Percentiles rank a stretch among this genome's conserved stretches.
phyloP scores from a whole-genome alignment of 1,284 basidiomycete species.

The Puccinia horiana region DNA sequence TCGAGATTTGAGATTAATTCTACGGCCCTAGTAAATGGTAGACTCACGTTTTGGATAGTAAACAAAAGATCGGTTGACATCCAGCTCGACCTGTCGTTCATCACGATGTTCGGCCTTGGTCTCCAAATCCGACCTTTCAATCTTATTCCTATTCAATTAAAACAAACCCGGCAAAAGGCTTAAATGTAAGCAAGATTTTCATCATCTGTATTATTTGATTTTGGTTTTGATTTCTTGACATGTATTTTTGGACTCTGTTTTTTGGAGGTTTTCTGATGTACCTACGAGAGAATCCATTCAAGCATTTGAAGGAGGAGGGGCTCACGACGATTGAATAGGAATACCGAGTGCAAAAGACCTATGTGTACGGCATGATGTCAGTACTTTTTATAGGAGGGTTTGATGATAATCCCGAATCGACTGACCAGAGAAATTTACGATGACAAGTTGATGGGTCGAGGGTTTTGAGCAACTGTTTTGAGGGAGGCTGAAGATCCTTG shows the following conservation, averaged over 20 bases:
- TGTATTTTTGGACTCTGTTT: background rate
- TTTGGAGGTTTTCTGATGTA: background rate
- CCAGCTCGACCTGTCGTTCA: constrained; percentile 55
- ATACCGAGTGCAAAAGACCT: constrained; percentile 22
- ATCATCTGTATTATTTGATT: background rate
- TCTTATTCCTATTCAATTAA: background rate
- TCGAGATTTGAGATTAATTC: background rate
- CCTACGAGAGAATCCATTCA: constrained; percentile 4
- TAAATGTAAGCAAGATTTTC: background rate
- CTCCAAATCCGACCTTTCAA: background rate
- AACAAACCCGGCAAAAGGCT: background rate
- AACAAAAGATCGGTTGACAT: constrained; percentile 55
- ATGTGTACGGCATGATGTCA: background rate
- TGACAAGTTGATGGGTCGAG: background rate
- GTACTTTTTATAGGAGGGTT: background rate
- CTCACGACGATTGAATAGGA: constrained; percentile 13
- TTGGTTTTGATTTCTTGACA: background rate
- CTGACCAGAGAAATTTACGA: constrained; percentile 21
- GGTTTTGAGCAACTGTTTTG: background rate
- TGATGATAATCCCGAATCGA: background rate
- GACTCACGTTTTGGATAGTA: constrained; percentile 52
- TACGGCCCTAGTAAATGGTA: background rate
- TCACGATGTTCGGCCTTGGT: constrained; percentile 49
- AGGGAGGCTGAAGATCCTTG: background rate
- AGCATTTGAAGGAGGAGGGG: constrained; percentile 14